phyloP scores from a whole-genome alignment of 2,329 filamentous ascomycete species.

The Aspergillus sp. region DNA sequence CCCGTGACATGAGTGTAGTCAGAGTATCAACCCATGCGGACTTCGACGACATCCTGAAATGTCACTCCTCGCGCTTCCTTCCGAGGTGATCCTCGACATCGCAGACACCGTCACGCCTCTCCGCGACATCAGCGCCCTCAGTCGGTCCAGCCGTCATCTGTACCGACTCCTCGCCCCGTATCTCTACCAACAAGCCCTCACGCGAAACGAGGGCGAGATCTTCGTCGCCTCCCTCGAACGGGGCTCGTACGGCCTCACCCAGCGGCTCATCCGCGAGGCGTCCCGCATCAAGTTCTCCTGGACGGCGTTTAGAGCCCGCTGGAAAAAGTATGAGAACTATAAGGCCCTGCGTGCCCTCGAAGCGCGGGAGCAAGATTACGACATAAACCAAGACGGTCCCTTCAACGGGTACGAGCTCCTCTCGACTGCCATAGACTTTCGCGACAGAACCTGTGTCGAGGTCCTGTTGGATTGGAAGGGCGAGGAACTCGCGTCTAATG shows the following conservation, averaged over 20 bases:
- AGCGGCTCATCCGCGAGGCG: not conserved
- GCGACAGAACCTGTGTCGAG: not conserved
- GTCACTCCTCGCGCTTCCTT: not conserved
- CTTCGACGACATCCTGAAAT: too few relatives aligned
- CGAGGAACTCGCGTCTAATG: not conserved
- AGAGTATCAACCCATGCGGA: too few relatives aligned
- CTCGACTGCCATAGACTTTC: not conserved
- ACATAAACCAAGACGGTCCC: not conserved
- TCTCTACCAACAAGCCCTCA: not conserved
- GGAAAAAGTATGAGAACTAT: not conserved
- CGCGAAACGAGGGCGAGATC: not conserved
- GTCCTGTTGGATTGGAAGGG: not conserved
- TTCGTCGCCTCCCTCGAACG: not conserved
- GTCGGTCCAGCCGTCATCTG: not conserved
- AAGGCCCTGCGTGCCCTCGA: not conserved
- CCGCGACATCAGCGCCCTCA: not conserved
- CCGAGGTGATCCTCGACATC: not conserved
- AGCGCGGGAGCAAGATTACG: not conserved
- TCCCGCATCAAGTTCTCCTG: not conserved
- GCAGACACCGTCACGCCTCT: not conserved
- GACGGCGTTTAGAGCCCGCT: not conserved
- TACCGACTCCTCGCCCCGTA: not conserved
- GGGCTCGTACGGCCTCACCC: not conserved
- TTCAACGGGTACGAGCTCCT: not conserved
- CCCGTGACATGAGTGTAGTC: too few relatives aligned